Evolutionary conservation across 495 filamentous ascomycete species (phyloP).

Genomic region (Chaetomidium leptoderma): DNA sequence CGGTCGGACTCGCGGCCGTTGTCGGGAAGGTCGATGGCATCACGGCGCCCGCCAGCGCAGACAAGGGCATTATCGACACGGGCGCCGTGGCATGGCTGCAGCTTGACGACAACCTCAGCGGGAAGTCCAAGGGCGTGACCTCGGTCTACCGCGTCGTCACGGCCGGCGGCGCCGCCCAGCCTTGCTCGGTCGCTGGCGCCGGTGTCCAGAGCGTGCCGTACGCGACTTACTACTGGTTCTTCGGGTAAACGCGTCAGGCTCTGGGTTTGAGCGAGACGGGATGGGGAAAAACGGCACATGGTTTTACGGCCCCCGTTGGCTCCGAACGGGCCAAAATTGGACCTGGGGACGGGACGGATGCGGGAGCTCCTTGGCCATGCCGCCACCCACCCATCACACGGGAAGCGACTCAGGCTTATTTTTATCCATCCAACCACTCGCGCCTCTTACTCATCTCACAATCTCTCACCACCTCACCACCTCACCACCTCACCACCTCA

Average conservation of each 20-base stretch:
- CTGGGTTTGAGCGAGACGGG: background rate
- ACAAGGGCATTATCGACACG: constrained; percentile 39
- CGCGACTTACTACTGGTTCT: constrained; percentile 70
- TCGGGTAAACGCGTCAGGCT: constrained; percentile 29
- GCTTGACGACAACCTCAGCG: constrained; percentile 44
- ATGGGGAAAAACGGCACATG: background rate
- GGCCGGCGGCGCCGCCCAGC: constrained; percentile 53
- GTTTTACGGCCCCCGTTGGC: background rate
- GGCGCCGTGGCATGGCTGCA: constrained; percentile 64
- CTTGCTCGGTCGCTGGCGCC: constrained; percentile 41
- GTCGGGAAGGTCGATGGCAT: constrained; percentile 37
- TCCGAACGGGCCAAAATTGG: background rate
- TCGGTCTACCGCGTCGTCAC: constrained; percentile 66
- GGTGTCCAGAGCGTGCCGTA: constrained; percentile 55
- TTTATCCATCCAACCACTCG: background rate
- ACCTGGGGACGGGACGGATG: constrained; percentile 1
- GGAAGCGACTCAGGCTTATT: constrained; percentile 8
- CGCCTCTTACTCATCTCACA: background rate
- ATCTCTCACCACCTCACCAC: too few species aligned
- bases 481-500: background rate
- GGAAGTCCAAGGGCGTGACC: constrained; percentile 44
- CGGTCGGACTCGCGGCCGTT: constrained; percentile 33
- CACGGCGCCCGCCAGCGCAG: constrained; percentile 47
- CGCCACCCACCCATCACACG: background rate
- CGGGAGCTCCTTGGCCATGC: background rate